These are phyloP conservation scores for Eucalyptus albens DNA, from an alignment of 345 rosid species.

Conservation along the genomic window DNA sequence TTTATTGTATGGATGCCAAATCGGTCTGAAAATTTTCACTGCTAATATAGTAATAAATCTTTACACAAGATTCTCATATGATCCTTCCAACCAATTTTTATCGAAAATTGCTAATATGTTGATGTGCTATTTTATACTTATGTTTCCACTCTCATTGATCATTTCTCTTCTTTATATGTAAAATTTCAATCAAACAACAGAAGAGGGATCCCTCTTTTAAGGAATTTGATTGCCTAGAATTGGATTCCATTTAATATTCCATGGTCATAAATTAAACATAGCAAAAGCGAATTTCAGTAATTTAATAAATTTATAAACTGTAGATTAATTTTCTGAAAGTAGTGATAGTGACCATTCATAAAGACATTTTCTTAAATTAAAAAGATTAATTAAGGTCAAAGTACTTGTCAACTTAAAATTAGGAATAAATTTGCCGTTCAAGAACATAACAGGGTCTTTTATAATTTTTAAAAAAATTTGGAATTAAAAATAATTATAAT, in stretches of 20 bases:
- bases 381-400: neutral
- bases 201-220: neutral
- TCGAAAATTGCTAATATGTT: neutral
- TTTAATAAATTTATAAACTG: neutral
- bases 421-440: neutral
- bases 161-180: neutral
- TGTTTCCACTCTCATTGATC: neutral
- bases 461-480: neutral
- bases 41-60: too few relatives aligned
- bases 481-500: neutral
- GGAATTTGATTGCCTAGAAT: neutral
- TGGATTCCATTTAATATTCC: neutral
- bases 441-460: neutral
- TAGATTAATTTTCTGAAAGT: neutral
- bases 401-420: neutral
- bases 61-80: too few relatives aligned
- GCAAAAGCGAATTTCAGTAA: neutral
- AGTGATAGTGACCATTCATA: neutral
- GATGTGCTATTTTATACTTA: neutral
- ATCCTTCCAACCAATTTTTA: neutral
- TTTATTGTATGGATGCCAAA: neutral
- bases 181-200: neutral
- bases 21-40: too few relatives aligned
- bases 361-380: neutral
- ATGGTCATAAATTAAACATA: neutral